phyloP scores from a whole-genome alignment of 305 asterid genomes.

The Fraxinus platypoda region DNA sequence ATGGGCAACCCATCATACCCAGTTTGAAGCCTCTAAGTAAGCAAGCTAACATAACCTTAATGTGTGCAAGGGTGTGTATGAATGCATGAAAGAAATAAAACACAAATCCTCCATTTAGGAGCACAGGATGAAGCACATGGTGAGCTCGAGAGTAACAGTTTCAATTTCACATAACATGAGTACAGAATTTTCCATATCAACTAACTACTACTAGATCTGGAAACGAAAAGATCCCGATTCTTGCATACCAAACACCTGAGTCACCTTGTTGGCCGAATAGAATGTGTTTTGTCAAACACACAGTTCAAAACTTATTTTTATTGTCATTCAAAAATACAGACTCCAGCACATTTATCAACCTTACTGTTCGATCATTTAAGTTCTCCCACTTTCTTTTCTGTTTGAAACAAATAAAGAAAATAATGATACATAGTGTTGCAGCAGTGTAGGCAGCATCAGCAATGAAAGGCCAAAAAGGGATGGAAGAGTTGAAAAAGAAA shows the following conservation, averaged over 20 bases:
- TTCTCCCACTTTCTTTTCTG: neutral
- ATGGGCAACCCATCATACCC: neutral
- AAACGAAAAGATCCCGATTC: neutral
- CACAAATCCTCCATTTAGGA: neutral
- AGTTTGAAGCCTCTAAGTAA: neutral
- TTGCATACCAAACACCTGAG: neutral
- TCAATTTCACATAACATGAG: neutral
- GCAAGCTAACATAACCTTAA: neutral
- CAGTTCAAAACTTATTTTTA: neutral
- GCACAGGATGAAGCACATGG: neutral
- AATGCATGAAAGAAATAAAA: neutral
- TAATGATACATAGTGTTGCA: neutral
- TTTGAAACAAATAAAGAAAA: neutral
- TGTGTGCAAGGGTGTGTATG: neutral
- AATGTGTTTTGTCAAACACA: neutral
- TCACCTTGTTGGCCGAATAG: neutral
- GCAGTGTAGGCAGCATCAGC: neutral
- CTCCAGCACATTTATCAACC: neutral
- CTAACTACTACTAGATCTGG: neutral
- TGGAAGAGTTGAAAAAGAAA: neutral
- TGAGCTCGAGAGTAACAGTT: neutral
- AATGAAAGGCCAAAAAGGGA: constrained; percentile 3
- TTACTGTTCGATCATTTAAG: neutral
- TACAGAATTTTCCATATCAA: neutral
- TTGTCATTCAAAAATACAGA: neutral